Conservation (phyloP, 2,329 filamentous ascomycete species). For the Fusarium siculi region DNA sequence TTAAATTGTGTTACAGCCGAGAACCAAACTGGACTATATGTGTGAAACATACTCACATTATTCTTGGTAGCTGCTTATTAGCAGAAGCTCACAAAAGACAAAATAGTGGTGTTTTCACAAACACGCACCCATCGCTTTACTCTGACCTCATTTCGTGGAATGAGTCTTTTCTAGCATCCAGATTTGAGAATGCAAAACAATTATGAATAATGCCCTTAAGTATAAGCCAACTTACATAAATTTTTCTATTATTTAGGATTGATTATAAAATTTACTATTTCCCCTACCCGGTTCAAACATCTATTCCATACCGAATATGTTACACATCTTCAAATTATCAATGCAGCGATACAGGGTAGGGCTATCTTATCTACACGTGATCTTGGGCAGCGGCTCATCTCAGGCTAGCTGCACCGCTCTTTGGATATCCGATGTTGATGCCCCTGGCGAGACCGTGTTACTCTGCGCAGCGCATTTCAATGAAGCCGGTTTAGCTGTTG, state of each 20-base stretch:
- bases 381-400: slow-evolving; percentile 2
- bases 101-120: background rate
- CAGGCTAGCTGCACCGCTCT: slow-evolving; percentile 32
- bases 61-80: fast-evolving
- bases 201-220: fast-evolving
- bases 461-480: slow-evolving; percentile 27
- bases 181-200: fast-evolving
- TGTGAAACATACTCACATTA: fast-evolving
- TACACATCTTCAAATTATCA: fast-evolving
- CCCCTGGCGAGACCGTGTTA: slow-evolving; percentile 33
- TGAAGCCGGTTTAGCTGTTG: slow-evolving; percentile 9
- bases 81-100: too few relatives aligned
- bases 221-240: fast-evolving
- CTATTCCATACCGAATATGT: background rate
- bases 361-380: slow-evolving; percentile 10
- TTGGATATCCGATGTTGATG: slow-evolving; percentile 26
- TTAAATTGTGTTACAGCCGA: background rate
- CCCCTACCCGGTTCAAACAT: background rate
- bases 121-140: fast-evolving
- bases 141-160: fast-evolving
- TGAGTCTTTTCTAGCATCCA: fast-evolving
- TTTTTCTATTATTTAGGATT: fast-evolving
- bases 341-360: slow-evolving; percentile 2
- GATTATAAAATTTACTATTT: background rate
- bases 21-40: fast-evolving